Base-by-base conservation (phyloP, 1,139 yeast genomes). In the Scheffersomyces illinoinensis region DNA sequence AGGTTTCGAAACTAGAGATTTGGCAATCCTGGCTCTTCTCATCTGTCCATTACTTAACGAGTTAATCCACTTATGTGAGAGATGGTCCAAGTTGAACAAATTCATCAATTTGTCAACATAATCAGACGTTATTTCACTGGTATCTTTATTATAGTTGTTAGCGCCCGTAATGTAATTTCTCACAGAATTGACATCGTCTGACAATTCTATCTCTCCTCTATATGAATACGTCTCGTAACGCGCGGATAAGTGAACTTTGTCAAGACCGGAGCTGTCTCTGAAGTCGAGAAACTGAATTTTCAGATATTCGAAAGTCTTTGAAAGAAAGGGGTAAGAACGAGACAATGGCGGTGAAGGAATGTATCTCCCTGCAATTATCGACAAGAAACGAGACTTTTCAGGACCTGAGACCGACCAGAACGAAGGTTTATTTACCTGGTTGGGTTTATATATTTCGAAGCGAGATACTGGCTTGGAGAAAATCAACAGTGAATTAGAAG, bases 21-120 rank as follows among this genome's bases (percentile, higher is more conserved):
- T 83, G 0, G 98, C 98, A 43, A 95, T 77, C 61, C 97, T 80
- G 0, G 98, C 97, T 55, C 99, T 79, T 65, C 99, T 82, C 72
- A 91, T 87, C 73, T 95, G 99, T 0, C 99, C 99, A 71, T 95
- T 95, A 72, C 97, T 90, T 55, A 95, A 78, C 0, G 96, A 91
- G 71, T 91, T 91, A 53, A 91, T 85, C 93, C 97, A 93, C 61
- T 91, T 83, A 58, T 85, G 77, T 57, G 85, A 79, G 58, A 92
- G 75, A 1, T 85, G 88, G 7, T 70, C 72, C 61, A 95, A 77
- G 56, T 84, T 79, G 62, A 95, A 82, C 51, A 75, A 71, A n/a
- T 77, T 71, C 48, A 89, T 70, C 5, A 88, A 74, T 2, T 70
- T 63, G 0, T 75, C 71, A 8, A 87, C 81, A 50, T 79, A 70